Evolutionary conservation across 148 eudicot genomes (phyloP).

Genomic region (Mesembryanthemum crystallinum): DNA sequence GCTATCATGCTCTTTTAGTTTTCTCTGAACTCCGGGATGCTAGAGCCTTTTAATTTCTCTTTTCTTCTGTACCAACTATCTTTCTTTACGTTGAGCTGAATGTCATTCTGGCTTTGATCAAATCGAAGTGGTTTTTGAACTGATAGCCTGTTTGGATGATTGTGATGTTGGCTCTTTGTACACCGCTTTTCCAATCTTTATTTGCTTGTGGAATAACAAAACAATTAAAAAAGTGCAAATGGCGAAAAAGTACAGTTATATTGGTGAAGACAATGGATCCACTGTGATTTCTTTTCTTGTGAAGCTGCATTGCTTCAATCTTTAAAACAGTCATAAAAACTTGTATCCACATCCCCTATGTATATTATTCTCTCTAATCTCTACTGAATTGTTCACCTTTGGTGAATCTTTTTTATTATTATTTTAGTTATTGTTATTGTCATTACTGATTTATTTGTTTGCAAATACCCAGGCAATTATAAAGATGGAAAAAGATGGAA

Average conservation of each 20-base stretch:
- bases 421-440: too few species aligned
- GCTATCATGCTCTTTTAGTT: too few species aligned
- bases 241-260: not conserved
- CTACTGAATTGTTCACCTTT: not conserved
- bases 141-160: too few species aligned
- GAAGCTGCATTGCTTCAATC: not conserved
- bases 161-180: not conserved
- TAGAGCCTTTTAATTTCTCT: too few species aligned
- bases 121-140: too few species aligned
- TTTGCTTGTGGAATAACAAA: not conserved
- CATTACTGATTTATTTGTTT: slow-evolving; percentile 12
- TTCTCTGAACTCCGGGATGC: too few species aligned
- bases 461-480: slow-evolving; percentile 52
- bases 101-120: too few species aligned
- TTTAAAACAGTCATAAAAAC: not conserved
- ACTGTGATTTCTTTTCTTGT: not conserved
- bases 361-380: not conserved
- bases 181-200: not conserved
- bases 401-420: not conserved
- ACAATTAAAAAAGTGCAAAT: not conserved
- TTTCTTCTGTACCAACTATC: too few species aligned
- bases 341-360: not conserved
- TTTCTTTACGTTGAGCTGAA: too few species aligned
- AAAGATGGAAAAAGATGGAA: slow-evolving; percentile 76
- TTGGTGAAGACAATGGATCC: not conserved